Conservation (phyloP, 2,329 filamentous ascomycete genomes). For the Scedosporium minutisporum region DNA sequence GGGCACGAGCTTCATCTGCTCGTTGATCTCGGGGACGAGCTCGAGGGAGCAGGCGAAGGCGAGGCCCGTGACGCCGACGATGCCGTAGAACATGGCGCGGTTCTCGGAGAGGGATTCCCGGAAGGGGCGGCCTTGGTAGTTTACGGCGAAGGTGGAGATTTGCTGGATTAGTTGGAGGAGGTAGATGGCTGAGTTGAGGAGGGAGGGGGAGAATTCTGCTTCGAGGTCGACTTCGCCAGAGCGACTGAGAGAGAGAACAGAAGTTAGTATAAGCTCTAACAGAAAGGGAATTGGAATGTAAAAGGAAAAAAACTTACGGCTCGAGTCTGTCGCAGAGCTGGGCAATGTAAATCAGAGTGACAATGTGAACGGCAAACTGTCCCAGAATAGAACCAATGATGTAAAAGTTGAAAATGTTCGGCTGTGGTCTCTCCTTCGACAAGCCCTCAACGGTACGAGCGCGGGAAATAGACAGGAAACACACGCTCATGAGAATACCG, state of each 20-base stretch:
- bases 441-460: conserved; percentile 91
- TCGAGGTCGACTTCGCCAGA: conserved; percentile 70
- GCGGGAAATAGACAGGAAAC: conserved; percentile 96
- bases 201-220: conserved; percentile 83
- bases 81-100: conserved; percentile 95
- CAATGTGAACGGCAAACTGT: conserved; percentile 93
- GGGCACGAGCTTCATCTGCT: conserved; percentile 83
- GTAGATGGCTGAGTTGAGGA: conserved; percentile 95
- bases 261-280: conserved; percentile 16
- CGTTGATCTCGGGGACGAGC: conserved; percentile 89
- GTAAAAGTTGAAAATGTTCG: conserved; percentile 98
- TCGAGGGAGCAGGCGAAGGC: conserved; percentile 94
- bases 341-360: conserved; percentile 87
- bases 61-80: conserved; percentile 78
- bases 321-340: conserved; percentile 77
- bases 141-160: conserved; percentile 97
- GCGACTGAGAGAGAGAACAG: conserved; percentile 25
- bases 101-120: conserved; percentile 93
- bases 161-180: conserved; percentile 97
- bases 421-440: conserved; percentile 93
- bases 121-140: conserved; percentile 98
- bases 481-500: conserved; percentile 99
- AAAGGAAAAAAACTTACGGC: conserved; percentile 51
- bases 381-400: conserved; percentile 96
- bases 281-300: not conserved